Evolutionary conservation across 169 alveolate species (phyloP).

Genomic region (Cryptosporidium sp.): DNA sequence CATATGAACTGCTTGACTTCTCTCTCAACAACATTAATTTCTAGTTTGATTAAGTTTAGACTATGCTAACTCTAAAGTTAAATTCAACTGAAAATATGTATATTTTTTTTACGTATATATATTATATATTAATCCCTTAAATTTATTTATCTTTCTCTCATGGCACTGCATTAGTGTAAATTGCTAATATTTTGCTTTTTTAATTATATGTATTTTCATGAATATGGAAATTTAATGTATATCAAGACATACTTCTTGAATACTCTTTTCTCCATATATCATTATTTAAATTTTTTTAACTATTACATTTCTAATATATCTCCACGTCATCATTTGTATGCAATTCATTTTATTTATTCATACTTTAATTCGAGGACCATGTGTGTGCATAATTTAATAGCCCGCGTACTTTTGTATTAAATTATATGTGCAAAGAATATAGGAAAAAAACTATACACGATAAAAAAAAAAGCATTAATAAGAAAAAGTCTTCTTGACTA

Average conservation of each 20-base stretch:
- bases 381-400: not conserved
- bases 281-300: too few species aligned
- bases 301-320: not conserved
- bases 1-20: not conserved
- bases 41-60: not conserved
- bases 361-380: constrained; percentile 7
- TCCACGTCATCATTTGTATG: constrained; percentile 1
- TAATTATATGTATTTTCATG: too few species aligned
- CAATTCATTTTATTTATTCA: not conserved
- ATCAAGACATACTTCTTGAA: too few species aligned
- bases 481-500: not conserved
- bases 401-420: not conserved
- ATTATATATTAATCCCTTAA: too few species aligned
- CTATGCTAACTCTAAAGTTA: not conserved
- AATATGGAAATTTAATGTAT: too few species aligned
- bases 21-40: too few species aligned
- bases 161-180: too few species aligned
- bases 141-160: too few species aligned
- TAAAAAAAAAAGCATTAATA: not conserved
- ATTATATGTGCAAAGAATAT: not conserved
- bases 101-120: too few species aligned
- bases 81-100: too few species aligned
- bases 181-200: too few species aligned
- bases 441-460: not conserved
- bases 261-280: too few species aligned